Evolutionary conservation across 1,284 basidiomycete species (phyloP).

Genomic region (Puccinia polysora): DNA sequence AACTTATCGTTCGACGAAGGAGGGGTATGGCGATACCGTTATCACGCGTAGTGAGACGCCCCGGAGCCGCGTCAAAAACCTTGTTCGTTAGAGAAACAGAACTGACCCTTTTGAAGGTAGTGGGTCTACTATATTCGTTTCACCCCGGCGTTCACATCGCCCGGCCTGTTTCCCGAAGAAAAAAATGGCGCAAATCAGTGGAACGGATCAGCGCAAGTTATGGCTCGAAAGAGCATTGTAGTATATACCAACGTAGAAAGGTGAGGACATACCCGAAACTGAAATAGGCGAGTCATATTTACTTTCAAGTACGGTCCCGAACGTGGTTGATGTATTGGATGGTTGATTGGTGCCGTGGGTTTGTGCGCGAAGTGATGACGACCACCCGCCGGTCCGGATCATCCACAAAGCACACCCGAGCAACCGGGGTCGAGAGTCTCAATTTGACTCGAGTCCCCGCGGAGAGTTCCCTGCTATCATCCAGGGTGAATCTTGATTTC

Average conservation of each 20-base stretch:
- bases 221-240: not conserved
- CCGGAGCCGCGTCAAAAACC: not conserved
- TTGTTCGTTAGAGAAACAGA: not conserved
- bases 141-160: conserved; percentile 46
- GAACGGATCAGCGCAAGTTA: not conserved
- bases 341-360: too few relatives aligned
- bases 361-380: too few relatives aligned
- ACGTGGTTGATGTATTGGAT: too few relatives aligned
- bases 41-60: not conserved
- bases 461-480: too few relatives aligned
- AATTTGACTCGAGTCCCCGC: too few relatives aligned
- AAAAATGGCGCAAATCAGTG: not conserved
- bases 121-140: conserved; percentile 49
- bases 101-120: conserved; percentile 47
- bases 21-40: not conserved
- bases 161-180: conserved; percentile 47
- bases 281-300: conserved; percentile 46
- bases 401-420: too few relatives aligned
- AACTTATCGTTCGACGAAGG: not conserved
- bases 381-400: too few relatives aligned
- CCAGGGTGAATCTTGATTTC: too few relatives aligned
- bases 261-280: conserved; percentile 45
- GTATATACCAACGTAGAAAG: not conserved
- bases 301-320: too few relatives aligned
- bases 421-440: too few relatives aligned